phyloP scores from a whole-genome alignment of 2,329 filamentous ascomycete species.

The Clonostachys solani region DNA sequence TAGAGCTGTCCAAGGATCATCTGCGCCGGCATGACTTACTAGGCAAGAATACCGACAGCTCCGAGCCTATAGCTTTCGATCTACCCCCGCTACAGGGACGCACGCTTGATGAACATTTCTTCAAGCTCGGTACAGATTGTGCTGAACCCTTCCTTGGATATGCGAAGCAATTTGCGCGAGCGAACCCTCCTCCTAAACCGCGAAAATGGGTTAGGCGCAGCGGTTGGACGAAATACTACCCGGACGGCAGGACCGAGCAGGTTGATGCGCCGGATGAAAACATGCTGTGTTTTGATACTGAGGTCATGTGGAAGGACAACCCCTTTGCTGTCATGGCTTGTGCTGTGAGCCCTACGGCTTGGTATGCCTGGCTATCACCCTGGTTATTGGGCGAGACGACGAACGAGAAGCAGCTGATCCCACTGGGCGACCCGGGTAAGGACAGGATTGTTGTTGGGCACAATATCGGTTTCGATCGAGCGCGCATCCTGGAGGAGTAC shows the following conservation, averaged over 20 bases:
- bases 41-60: conserved; percentile 82
- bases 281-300: conserved; percentile 90
- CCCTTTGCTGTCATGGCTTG: conserved; percentile 96
- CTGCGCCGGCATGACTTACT: conserved; percentile 79
- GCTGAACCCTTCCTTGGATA: conserved; percentile 77
- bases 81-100: conserved; percentile 74
- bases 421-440: conserved; percentile 71
- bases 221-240: conserved; percentile 92
- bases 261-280: conserved; percentile 75
- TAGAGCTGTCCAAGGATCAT: conserved; percentile 78
- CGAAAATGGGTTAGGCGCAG: conserved; percentile 72
- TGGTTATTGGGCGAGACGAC: conserved; percentile 85
- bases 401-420: conserved; percentile 75
- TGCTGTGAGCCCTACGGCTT: conserved; percentile 80
- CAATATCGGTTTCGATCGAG: conserved; percentile 93
- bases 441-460: conserved; percentile 85
- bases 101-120: conserved; percentile 90
- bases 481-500: conserved; percentile 86
- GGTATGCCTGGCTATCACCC: conserved; percentile 97
- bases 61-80: conserved; percentile 77
- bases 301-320: conserved; percentile 93
- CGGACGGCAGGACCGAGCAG: conserved; percentile 64
- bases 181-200: conserved; percentile 54
- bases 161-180: conserved; percentile 70
- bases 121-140: conserved; percentile 79